These are phyloP conservation scores for Fonsecaea pugnacius DNA, from an alignment of 2,329 filamentous ascomycete genomes.

Conservation along the genomic window DNA sequence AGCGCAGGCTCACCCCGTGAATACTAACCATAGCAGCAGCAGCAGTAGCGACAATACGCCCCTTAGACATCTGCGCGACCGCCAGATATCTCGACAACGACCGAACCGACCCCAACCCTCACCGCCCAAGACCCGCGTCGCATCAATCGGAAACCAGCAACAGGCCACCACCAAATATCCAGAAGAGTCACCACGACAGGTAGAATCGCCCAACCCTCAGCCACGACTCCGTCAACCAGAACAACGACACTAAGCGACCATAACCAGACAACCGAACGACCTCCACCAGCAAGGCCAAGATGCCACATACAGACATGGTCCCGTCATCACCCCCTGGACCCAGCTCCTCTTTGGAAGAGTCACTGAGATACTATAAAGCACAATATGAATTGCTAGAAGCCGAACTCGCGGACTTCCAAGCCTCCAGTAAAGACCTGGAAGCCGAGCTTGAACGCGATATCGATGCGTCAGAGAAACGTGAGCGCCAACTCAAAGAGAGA, in stretches of 20 bases:
- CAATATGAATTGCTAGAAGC: conserved; percentile 92
- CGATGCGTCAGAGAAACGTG: conserved; percentile 90
- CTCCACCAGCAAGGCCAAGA: conserved; percentile 21
- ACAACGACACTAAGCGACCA: conserved; percentile 7
- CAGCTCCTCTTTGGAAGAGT: conserved; percentile 64
- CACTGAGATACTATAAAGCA: conserved; percentile 90
- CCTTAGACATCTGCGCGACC: neutral
- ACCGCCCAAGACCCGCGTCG: conserved; percentile 23
- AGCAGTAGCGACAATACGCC: conserved; percentile 1
- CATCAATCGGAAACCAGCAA: conserved; percentile 5
- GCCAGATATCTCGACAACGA: conserved; percentile 11
- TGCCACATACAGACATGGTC: conserved; percentile 28
- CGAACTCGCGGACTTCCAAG: conserved; percentile 90
- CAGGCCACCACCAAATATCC: conserved; percentile 6
- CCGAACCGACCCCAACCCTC: conserved; percentile 9
- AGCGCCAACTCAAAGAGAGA: conserved; percentile 82
- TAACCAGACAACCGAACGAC: conserved; percentile 1
- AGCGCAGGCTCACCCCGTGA: conserved; percentile 9
- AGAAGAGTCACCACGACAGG: conserved; percentile 7
- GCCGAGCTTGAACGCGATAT: conserved; percentile 94
- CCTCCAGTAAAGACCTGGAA: conserved; percentile 91
- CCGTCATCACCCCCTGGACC: conserved; percentile 47
- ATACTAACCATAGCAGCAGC: conserved; percentile 31
- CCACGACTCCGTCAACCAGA: neutral
- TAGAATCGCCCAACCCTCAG: neutral